A percentile compares a stretch with the other conserved stretches of the same genome.
phyloP scores from a whole-genome alignment of 352 stramenopile genomes.

The Phytophthora parvispora region DNA sequence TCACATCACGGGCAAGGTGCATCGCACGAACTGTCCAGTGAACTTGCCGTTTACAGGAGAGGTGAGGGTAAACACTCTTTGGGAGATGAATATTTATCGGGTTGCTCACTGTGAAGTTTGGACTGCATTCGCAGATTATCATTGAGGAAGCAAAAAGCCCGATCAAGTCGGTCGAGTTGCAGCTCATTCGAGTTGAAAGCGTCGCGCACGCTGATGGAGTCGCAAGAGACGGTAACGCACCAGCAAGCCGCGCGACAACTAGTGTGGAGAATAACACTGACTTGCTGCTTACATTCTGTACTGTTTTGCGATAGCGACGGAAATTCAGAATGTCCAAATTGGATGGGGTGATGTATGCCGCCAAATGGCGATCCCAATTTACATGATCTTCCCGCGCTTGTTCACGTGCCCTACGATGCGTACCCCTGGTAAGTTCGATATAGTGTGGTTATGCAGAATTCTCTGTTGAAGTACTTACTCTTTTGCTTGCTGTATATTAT shows the following conservation, averaged over 20 bases:
- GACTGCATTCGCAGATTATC: slow-evolving; percentile 56
- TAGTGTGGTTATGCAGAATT: neutral
- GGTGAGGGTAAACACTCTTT: slow-evolving; percentile 38
- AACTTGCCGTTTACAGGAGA: slow-evolving; percentile 92
- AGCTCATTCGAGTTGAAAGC: slow-evolving; percentile 93
- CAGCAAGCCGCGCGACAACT: neutral
- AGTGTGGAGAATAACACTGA: no score
- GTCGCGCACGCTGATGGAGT: slow-evolving; percentile 83
- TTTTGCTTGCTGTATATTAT: neutral
- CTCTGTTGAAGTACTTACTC: neutral
- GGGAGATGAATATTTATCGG: neutral
- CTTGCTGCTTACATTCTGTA: neutral
- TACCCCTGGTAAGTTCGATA: slow-evolving; percentile 60
- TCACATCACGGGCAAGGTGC: slow-evolving; percentile 83
- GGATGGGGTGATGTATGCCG: slow-evolving; percentile 92
- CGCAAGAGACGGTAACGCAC: slow-evolving; percentile 72
- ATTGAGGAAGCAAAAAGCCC: slow-evolving; percentile 79
- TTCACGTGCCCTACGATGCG: slow-evolving; percentile 95
- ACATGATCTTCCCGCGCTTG: slow-evolving; percentile 95
- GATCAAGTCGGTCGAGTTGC: slow-evolving; percentile 92
- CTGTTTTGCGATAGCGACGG: slow-evolving; percentile 70
- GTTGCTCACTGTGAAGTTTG: slow-evolving; percentile 4
- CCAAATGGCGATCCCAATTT: slow-evolving; percentile 93
- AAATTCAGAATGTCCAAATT: slow-evolving; percentile 97
- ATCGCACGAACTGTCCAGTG: slow-evolving; percentile 92